phyloP scores from a whole-genome alignment of 2,329 filamentous ascomycete genomes.

The Aureobasidium mangrovei region DNA sequence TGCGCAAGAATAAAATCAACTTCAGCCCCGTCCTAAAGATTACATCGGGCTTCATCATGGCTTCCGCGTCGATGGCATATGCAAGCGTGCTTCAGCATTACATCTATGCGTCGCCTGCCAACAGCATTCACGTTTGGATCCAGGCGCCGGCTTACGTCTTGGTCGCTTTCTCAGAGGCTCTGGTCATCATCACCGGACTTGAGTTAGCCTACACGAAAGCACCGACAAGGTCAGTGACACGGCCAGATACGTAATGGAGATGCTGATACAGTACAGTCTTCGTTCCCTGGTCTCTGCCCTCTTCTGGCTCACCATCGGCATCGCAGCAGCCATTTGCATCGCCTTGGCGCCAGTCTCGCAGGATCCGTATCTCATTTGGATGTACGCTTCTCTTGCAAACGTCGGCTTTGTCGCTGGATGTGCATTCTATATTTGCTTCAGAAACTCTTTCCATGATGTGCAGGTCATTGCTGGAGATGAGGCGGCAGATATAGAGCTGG shows the following conservation, averaged over 20 bases:
- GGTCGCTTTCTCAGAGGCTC: constrained; percentile 31
- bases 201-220: constrained; percentile 38
- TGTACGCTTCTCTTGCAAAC: constrained; percentile 58
- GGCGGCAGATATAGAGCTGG: not conserved
- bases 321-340: constrained; percentile 52
- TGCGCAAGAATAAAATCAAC: constrained; percentile 31
- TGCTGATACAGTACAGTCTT: not conserved
- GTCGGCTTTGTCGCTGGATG: constrained; percentile 54
- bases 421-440: constrained; percentile 61
- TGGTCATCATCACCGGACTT: constrained; percentile 37
- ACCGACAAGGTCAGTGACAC: constrained; percentile 23
- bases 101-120: constrained; percentile 39
- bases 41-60: constrained; percentile 39
- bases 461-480: not conserved
- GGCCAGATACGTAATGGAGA: not conserved
- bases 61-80: constrained; percentile 35
- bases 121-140: constrained; percentile 38
- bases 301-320: constrained; percentile 50
- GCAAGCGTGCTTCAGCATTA: constrained; percentile 36
- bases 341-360: constrained; percentile 51
- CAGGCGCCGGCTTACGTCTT: constrained; percentile 31
- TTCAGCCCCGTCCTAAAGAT: constrained; percentile 44
- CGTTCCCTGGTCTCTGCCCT: constrained; percentile 38
- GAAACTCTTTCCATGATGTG: constrained; percentile 42
- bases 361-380: constrained; percentile 58